Evolutionary conservation across 192 early-diverging fungal species (phyloP), one percentile per base, ranked within the genome.

Genomic region (Backusella australiensis): DNA sequence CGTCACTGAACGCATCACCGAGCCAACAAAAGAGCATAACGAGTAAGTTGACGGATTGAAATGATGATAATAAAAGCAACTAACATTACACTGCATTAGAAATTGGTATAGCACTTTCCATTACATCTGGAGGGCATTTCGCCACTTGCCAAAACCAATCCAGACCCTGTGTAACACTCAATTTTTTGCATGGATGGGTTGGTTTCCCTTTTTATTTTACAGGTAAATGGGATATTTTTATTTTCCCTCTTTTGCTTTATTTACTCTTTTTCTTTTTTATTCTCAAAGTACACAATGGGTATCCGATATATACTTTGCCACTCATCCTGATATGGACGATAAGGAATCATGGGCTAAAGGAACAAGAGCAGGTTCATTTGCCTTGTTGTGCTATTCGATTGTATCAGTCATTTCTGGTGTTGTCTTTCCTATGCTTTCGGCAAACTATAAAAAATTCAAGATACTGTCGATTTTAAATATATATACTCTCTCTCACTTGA

Each of bases 121-220:
- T 15, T 86, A 86, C 46, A 89, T 89, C 36, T 87, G 85, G 86
- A 80, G 74, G 66, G 88, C 90, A 1, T 77, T 95, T 46, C 78
- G 88, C 42, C 73, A 81, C 29, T 77, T 98, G 71, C 96, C 97
- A 1, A 67, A 14, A 4, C 86, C 91, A 8, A 86, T 97, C 29
- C 92, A 93, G 67, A 83, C 86, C 67, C 85, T 98, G 21, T 97
- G 94, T 79, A 92, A 93, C 71, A 89, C 95, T 14, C 96, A 99
- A 78, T 93, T 99, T 72, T 96, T 96, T 86, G 90, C 93, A 34
- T 99, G 96, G 96, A 91, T 97, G 80, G 96, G 94, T 11, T 96
- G 96, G 94, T 99, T 99, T 75, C 95, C 96, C 6, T 96, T 98
- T 79, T 84, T 99, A 8, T 98, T 98, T 77, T 99, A 97, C 81